Evolutionary conservation across 805 yeast genomes (phyloP).

Genomic region (Lipomyces sp.): DNA sequence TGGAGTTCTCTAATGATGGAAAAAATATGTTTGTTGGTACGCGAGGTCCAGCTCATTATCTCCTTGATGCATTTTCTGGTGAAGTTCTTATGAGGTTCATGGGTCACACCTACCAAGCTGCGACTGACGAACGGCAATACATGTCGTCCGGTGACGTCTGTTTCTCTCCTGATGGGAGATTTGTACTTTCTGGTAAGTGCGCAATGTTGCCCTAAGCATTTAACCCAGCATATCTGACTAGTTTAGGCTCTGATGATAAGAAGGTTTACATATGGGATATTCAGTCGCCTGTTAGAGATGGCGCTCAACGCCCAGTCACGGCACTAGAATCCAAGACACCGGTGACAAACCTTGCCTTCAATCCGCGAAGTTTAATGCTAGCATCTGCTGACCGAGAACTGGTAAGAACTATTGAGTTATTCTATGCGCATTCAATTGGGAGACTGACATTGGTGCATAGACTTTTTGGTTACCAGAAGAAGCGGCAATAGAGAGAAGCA

Average conservation of each 20-base stretch:
- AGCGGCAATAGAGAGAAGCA: conserved; percentile 1
- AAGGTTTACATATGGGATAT: conserved; percentile 59
- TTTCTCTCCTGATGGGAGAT: conserved; percentile 70
- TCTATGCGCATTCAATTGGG: background rate
- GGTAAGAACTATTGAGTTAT: conserved; percentile 6
- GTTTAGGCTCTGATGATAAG: conserved; percentile 54
- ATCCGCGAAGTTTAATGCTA: conserved; percentile 63
- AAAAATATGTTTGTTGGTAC: conserved; percentile 64
- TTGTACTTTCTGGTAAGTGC: conserved; percentile 57
- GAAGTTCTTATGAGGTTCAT: conserved; percentile 52
- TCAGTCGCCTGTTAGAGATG: conserved; percentile 35
- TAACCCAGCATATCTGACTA: background rate
- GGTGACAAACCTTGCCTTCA: conserved; percentile 57
- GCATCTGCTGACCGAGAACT: conserved; percentile 68
- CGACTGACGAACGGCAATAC: conserved; percentile 49
- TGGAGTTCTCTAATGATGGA: conserved; percentile 82
- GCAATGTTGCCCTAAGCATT: background rate
- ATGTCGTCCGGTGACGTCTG: conserved; percentile 58
- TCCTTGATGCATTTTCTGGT: conserved; percentile 75
- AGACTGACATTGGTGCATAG: conserved; percentile 13
- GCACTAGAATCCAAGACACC: conserved; percentile 35
- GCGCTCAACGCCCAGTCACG: conserved; percentile 38
- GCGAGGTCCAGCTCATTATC: conserved; percentile 60
- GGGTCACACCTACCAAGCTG: conserved; percentile 53
- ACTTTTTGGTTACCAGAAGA: conserved; percentile 33